Base-by-base conservation (phyloP, 805 yeast species). In the Lipomyces yamadae region DNA sequence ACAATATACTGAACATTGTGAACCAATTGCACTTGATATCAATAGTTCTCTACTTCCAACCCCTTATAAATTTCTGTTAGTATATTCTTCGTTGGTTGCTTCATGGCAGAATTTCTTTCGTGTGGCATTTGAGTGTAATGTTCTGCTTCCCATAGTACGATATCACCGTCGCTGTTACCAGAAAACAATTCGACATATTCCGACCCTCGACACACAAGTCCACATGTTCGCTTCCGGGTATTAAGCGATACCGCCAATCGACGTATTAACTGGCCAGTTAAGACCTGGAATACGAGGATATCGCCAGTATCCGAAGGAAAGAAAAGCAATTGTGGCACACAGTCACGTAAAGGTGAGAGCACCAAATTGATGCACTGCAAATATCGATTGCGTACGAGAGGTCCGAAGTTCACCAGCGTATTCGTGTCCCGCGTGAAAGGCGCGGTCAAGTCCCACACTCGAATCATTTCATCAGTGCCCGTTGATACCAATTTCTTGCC, bases 261-360 rank as follows among this genome's bases (percentile, higher is more conserved):
- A 7, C 85, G 80, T 2, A 88, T 82, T 57, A 89, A 75, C 69
- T 84, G 86, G 0, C 95, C 96, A 70, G 88, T 90, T 1, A 80
- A 75, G 0, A 85, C 79, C 24, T 89, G 77, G 66, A 82, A 87
- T 59, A 89, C 81, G 53, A 87, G 80, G 0, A 91, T 77, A 70
- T 89, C 92, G 3, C 94, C 92, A 67, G 82, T 87, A 71, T 90
- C 95, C 0, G 92, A 87, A 0, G 96, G 94, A 62, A 87, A 86
- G 76, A 90, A 80, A 32, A 90, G 76, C 70, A 84, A 84, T 66
- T 85, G 90, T 5, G 82, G 74, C 45, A 83, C 86, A 3, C 87
- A 80, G 70, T 89, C 92, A 10, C 74, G 72, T 0, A 76, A 69
- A 0, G 87, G 85, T 61, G 85, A 83, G 29, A 89, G 74, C 56